Base-by-base conservation (phyloP, 257 asterid genomes). In the Capsicum chinense region DNA sequence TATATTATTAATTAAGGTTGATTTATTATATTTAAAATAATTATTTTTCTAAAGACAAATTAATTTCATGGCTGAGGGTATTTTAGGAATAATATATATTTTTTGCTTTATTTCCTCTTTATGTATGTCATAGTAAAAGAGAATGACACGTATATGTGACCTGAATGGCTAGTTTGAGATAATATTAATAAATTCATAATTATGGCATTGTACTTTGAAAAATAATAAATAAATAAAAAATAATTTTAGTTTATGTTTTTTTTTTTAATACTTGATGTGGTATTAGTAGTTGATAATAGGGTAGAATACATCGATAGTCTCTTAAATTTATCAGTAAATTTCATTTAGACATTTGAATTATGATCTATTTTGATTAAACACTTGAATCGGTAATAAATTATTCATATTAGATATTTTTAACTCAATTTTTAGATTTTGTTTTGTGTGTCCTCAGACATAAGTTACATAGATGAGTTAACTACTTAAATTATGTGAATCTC, bases 81-180 rank as follows among this genome's bases (percentile, higher is more conserved):
- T 69, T 42, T 69, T 8, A 39, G 79, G 0, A 69, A 39, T 16
- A 39, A 68, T 15, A 14, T 6, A 7, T 16, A 15, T 4, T 3
- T 35, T 35, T 14, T 3, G 74, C 35, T 67, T 52, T 52, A 2
- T 71, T 78, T 54, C 64, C 64, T 14, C 59, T 78, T 78, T 54
- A 0, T 78, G 82, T 78, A 64, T 14, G 50, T 78, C 9, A 78
- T 33, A 2, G 21, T 78, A 78, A 78, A 78, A 78, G 64, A 33
- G 50, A 52, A 52, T 76, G 48, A 76, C 1, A 52, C 9, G 26
- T 76, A 26, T 76, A 7, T 52, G 63, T 76, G 63, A 52, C 17
- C 52, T 52, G 81, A 78, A 54, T 78, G 26, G 64, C 81, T 54
- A 52, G 15, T 78, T 54, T 54, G 64, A 52, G 64, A 52, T 47